Evolutionary conservation across 768 basidiomycete species (phyloP).

Genomic region (Tylopilus felleus): DNA sequence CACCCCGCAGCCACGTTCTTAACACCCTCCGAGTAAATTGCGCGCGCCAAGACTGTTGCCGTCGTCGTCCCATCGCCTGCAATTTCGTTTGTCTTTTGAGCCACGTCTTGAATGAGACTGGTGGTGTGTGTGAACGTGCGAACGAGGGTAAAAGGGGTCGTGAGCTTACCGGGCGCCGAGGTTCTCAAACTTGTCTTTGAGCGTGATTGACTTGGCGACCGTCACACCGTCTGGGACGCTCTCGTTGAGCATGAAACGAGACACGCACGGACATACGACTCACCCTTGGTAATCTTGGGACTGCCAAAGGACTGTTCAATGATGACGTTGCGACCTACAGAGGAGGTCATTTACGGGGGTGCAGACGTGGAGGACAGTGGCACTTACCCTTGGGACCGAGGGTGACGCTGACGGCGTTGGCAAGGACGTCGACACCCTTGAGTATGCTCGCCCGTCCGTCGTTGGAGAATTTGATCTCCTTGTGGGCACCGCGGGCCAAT

Average conservation of each 20-base stretch:
- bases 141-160: not conserved
- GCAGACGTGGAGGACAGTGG: not conserved
- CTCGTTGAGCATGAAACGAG: conserved; percentile 1
- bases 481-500: conserved; percentile 70
- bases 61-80: conserved; percentile 99
- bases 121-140: conserved; percentile 3
- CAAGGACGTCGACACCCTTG: conserved; percentile 93
- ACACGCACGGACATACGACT: conserved; percentile 13
- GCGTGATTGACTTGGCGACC: conserved; percentile 91
- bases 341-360: conserved; percentile 10
- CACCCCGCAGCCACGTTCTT: conserved; percentile 99
- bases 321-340: conserved; percentile 90
- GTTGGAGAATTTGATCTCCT: conserved; percentile 96
- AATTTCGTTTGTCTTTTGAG: conserved; percentile 93
- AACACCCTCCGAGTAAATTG: conserved; percentile 97
- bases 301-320: conserved; percentile 91
- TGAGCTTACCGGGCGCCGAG: conserved; percentile 85
- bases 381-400: conserved; percentile 84
- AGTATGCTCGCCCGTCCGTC: conserved; percentile 92
- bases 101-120: conserved; percentile 93
- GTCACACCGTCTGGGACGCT: conserved; percentile 84
- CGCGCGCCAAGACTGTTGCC: conserved; percentile 93
- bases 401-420: conserved; percentile 95
- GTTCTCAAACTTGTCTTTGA: conserved; percentile 99
- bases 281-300: conserved; percentile 95